Evolutionary conservation across 148 eudicot genomes (phyloP), one percentile per base, ranked within the genome.

Genomic region (Heliosperma pusillum): DNA sequence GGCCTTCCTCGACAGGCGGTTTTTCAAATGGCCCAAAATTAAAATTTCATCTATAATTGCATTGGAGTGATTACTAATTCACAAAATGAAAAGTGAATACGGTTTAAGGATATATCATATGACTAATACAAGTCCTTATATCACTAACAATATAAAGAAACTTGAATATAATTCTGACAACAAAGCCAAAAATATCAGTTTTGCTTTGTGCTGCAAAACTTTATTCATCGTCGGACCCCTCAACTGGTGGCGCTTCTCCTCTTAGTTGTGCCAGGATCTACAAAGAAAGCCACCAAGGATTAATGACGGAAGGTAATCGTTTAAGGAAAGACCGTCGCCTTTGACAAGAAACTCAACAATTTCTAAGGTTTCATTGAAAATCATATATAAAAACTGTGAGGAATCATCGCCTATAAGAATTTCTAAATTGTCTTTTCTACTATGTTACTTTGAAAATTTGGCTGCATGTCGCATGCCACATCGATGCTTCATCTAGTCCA

Each of bases 231-330:
- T 62, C 63, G 8, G 70, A 60, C 6, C 58, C 70, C 10, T 20
- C 25, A 29, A 29, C 69, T n/a, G 70, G 75, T 7, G 63, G 50
- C 50, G 11, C 52, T 7, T 69, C 59, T 27, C 30, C 30, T 52
- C 80, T 77, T 21, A 77, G 44, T 68, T 17, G 27, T 1, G 27
- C 58, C 50, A 77, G 17, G 21, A 69, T 13, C 79, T 76, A n/a
- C 27, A 65, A 55, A 21, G 10, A 53, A 22, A n/a, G 50, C 20
- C 17, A 53, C 30, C 20, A 17, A 15, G 5, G 27, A 33, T 58
- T 10, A 58, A 12, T 21, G 25, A 25, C 25, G 26, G 26, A 58
- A 10, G 13, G 21, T 21, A n/a, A 55, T 15, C 7, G 59, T 21
- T 4, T 19, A 16, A 55, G 59, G n/a, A 55, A 5, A 55, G 59